Conservation (phyloP, 2,329 filamentous ascomycete species). For the Venturia aucupariae region DNA sequence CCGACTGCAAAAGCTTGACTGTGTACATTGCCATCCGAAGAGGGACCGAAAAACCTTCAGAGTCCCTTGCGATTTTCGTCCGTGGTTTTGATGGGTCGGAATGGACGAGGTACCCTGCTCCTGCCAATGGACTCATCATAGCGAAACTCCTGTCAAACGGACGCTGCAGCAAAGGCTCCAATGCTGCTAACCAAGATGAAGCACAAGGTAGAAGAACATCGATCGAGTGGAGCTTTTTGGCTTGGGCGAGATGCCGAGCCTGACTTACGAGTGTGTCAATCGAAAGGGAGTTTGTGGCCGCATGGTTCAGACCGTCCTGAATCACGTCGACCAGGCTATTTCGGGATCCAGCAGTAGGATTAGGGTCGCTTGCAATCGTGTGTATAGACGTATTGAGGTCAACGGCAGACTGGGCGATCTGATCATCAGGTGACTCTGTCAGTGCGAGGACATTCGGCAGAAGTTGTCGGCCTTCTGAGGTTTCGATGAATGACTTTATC, state of each 20-base stretch:
- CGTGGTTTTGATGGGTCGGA: constrained; percentile 19
- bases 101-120: constrained; percentile 56
- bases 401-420: constrained; percentile 37
- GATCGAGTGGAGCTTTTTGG: constrained; percentile 11
- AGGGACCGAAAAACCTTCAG: constrained; percentile 60
- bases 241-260: constrained; percentile 39
- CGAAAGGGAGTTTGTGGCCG: constrained; percentile 34
- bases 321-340: constrained; percentile 44
- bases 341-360: constrained; percentile 30
- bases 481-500: constrained; percentile 32
- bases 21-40: constrained; percentile 69
- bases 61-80: constrained; percentile 47
- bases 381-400: constrained; percentile 30
- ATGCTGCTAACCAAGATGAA: constrained; percentile 55
- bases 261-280: constrained; percentile 49
- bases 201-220: constrained; percentile 53
- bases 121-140: constrained; percentile 63
- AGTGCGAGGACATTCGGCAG: constrained; percentile 44
- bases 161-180: constrained; percentile 46
- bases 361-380: constrained; percentile 24
- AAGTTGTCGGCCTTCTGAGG: constrained; percentile 39
- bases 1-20: constrained; percentile 41
- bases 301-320: constrained; percentile 40
- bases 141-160: constrained; percentile 56
- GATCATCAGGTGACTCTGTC: constrained; percentile 43